These are phyloP conservation scores for Hemisphaericaspora lyxosophila DNA, from an alignment of 1,139 yeast species.

Conservation along the genomic window DNA sequence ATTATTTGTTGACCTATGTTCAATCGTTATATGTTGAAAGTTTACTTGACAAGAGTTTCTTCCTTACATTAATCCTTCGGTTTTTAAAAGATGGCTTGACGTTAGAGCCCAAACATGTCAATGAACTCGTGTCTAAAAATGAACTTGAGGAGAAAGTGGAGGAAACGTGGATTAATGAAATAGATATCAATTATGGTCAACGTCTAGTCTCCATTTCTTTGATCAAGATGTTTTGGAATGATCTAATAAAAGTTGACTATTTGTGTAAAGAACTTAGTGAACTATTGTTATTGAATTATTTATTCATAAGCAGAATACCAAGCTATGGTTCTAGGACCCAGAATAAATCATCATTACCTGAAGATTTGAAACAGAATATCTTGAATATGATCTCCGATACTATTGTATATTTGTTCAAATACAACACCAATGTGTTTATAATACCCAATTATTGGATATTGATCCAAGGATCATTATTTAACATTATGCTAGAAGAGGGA, in stretches of 20 bases:
- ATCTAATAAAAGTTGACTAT: conserved; percentile 52
- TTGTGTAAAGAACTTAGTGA: conserved; percentile 63
- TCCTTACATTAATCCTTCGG: conserved; percentile 62
- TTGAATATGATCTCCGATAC: conserved; percentile 29
- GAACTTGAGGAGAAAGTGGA: conserved; percentile 16
- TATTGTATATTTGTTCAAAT: conserved; percentile 52
- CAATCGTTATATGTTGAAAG: conserved; percentile 68
- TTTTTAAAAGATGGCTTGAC: conserved; percentile 58
- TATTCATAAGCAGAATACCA: conserved; percentile 26
- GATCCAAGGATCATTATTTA: conserved; percentile 44
- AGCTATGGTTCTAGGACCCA: conserved; percentile 1
- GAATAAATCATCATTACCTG: conserved; percentile 9
- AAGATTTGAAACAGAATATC: conserved; percentile 22
- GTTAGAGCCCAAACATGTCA: conserved; percentile 26
- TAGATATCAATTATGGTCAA: conserved; percentile 38
- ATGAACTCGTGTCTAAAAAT: conserved; percentile 17
- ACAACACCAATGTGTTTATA: conserved; percentile 70
- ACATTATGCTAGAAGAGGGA: conserved; percentile 41
- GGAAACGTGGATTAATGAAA: conserved; percentile 15
- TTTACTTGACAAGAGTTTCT: conserved; percentile 59
- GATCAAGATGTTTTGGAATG: conserved; percentile 71
- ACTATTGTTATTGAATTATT: conserved; percentile 43
- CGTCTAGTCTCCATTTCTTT: conserved; percentile 51
- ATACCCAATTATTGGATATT: conserved; percentile 72
- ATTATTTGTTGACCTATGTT: conserved; percentile 58